These are phyloP conservation scores for Kluyveromyces sp. DNA, from an alignment of 1,139 yeast species.

Conservation along the genomic window DNA sequence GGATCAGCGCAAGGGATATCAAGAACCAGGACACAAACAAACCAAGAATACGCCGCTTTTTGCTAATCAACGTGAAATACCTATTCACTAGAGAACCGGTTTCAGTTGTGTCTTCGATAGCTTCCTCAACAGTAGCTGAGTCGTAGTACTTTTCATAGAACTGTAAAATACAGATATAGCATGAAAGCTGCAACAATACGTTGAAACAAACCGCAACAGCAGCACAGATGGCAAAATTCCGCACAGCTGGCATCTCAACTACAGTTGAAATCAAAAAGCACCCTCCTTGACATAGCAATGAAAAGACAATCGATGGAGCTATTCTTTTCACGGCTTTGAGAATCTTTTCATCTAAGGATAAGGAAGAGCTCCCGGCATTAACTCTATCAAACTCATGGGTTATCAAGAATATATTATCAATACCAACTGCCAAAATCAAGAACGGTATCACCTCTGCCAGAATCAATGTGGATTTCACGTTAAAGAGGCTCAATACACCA, in stretches of 20 bases:
- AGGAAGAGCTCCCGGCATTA: conserved; percentile 40
- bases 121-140: not conserved
- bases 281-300: conserved; percentile 67
- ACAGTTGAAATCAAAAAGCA: conserved; percentile 74
- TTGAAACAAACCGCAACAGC: conserved; percentile 81
- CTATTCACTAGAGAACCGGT: conserved; percentile 21
- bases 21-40: conserved; percentile 59
- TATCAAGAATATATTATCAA: conserved; percentile 83
- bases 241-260: conserved; percentile 93
- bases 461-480: conserved; percentile 78
- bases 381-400: conserved; percentile 68
- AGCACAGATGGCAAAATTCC: conserved; percentile 84
- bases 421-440: conserved; percentile 85
- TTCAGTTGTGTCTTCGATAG: conserved; percentile 15
- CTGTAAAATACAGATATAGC: conserved; percentile 62
- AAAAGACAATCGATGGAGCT: conserved; percentile 81
- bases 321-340: conserved; percentile 59
- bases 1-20: conserved; percentile 59
- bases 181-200: conserved; percentile 71
- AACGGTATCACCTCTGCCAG: conserved; percentile 98
- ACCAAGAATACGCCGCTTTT: conserved; percentile 43
- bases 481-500: conserved; percentile 69
- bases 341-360: conserved; percentile 48
- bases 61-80: conserved; percentile 56
- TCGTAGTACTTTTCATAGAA: conserved; percentile 20